These are phyloP conservation scores for Aspergillus ibericus DNA, from an alignment of 2,329 filamentous ascomycete species.

Conservation along the genomic window DNA sequence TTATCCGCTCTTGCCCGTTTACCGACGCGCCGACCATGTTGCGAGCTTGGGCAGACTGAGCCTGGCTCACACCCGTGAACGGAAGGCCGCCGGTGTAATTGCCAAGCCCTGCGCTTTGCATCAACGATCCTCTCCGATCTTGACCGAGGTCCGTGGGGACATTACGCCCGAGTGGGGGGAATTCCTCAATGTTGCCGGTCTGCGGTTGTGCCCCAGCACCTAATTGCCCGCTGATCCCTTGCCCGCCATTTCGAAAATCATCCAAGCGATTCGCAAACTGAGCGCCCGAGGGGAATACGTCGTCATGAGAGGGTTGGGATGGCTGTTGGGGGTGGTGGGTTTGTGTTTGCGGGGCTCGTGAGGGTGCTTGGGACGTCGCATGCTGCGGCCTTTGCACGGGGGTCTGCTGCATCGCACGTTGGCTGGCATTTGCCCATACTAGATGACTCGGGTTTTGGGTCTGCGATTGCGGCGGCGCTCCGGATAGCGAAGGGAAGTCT, in stretches of 20 bases:
- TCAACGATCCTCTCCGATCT: conserved; percentile 51
- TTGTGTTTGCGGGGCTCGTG: conserved; percentile 42
- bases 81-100: conserved; percentile 41
- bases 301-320: conserved; percentile 50
- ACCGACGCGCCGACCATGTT: conserved; percentile 31
- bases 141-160: conserved; percentile 52
- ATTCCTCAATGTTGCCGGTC: conserved; percentile 60
- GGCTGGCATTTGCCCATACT: conserved; percentile 59
- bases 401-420: conserved; percentile 54
- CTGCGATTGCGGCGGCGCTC: conserved; percentile 56
- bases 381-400: conserved; percentile 55
- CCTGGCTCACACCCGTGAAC: conserved; percentile 46
- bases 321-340: conserved; percentile 44
- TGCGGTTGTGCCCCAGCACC: conserved; percentile 53
- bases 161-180: conserved; percentile 59
- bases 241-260: conserved; percentile 59
- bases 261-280: conserved; percentile 55
- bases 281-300: conserved; percentile 47
- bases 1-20: conserved; percentile 43
- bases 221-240: conserved; percentile 54
- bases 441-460: conserved; percentile 53
- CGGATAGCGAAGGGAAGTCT: conserved; percentile 63
- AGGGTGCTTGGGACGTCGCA: conserved; percentile 44
- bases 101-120: conserved; percentile 51
- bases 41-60: conserved; percentile 36